These are phyloP conservation scores for Elaeagnus macrophylla DNA, from an alignment of 306 rosid genomes.

Conservation along the genomic window DNA sequence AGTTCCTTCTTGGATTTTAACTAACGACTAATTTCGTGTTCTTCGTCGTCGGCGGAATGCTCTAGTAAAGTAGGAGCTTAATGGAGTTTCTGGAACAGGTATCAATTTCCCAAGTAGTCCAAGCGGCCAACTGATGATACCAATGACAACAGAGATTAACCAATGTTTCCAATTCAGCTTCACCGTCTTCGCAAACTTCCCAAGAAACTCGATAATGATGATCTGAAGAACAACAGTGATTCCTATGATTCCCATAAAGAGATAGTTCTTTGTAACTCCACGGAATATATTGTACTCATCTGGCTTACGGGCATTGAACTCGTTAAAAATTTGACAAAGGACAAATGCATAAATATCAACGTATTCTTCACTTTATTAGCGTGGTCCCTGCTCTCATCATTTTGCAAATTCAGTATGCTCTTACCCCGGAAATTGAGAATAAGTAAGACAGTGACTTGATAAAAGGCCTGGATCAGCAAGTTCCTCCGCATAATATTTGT, in stretches of 20 bases:
- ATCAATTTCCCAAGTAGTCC: slow-evolving; percentile 67
- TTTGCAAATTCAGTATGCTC: slow-evolving; percentile 37
- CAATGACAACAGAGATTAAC: slow-evolving; percentile 62
- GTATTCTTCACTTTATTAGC: slow-evolving; percentile 71
- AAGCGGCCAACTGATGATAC: slow-evolving; percentile 85
- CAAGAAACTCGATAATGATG: slow-evolving; percentile 63
- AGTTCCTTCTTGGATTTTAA: too few species aligned
- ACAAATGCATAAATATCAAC: slow-evolving; percentile 85
- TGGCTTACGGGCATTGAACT: slow-evolving; percentile 87
- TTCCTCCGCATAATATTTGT: slow-evolving; percentile 97
- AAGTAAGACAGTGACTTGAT: slow-evolving; percentile 75
- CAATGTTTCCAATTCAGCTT: slow-evolving; percentile 67
- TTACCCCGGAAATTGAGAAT: slow-evolving; percentile 59
- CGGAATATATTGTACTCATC: slow-evolving; percentile 67
- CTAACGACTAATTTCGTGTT: background rate
- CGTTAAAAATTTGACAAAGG: slow-evolving; percentile 88
- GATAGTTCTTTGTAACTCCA: slow-evolving; percentile 59
- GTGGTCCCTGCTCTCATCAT: slow-evolving; percentile 6
- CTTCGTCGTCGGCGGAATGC: slow-evolving; percentile 2
- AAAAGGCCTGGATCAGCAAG: slow-evolving; percentile 75
- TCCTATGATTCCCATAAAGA: slow-evolving; percentile 70
- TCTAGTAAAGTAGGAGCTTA: slow-evolving; percentile 16
- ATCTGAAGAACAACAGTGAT: slow-evolving; percentile 72
- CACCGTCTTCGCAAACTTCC: slow-evolving; percentile 60
- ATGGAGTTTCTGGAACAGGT: slow-evolving; percentile 43